A percentile compares a stretch with the other conserved stretches of the same genome.
Evolutionary conservation across 1,284 basidiomycete species (phyloP).

Genomic region (Crepidotus sp.): DNA sequence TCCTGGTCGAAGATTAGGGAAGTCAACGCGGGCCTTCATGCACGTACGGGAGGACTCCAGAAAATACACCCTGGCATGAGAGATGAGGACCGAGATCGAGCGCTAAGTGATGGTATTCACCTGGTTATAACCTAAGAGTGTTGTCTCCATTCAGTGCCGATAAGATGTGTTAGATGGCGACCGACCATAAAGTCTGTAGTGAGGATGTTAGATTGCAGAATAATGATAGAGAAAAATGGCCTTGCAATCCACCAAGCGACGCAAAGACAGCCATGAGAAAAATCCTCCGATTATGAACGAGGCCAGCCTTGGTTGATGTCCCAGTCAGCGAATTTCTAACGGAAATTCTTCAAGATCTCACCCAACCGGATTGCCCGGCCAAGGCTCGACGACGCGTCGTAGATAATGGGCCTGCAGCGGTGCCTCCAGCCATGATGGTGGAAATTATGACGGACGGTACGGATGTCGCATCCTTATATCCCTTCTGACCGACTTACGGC

Average conservation of each 20-base stretch:
- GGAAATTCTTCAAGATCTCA: slow-evolving; percentile 24
- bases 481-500: slow-evolving; percentile 2
- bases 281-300: slow-evolving; percentile 51
- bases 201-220: not conserved
- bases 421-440: slow-evolving; percentile 36
- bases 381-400: slow-evolving; percentile 44
- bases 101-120: slow-evolving; percentile 25
- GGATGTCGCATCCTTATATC: not conserved
- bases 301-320: slow-evolving; percentile 36
- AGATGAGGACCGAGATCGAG: slow-evolving; percentile 1
- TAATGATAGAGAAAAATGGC: slow-evolving; percentile 11
- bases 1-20: slow-evolving; percentile 28
- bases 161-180: slow-evolving; percentile 4
- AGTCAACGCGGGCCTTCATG: not conserved
- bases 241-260: slow-evolving; percentile 61
- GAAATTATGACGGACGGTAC: not conserved
- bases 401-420: slow-evolving; percentile 27
- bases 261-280: slow-evolving; percentile 65
- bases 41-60: slow-evolving; percentile 50
- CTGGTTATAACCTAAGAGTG: slow-evolving; percentile 52
- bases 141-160: not conserved
- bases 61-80: slow-evolving; percentile 58
- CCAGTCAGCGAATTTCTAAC: slow-evolving; percentile 2
- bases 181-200: slow-evolving; percentile 43
- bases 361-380: slow-evolving; percentile 60